A percentile compares a stretch with the other conserved stretches of the same genome.
These are phyloP conservation scores for Amanita brunnescens DNA, from an alignment of 768 basidiomycete genomes.

Conservation along the genomic window DNA sequence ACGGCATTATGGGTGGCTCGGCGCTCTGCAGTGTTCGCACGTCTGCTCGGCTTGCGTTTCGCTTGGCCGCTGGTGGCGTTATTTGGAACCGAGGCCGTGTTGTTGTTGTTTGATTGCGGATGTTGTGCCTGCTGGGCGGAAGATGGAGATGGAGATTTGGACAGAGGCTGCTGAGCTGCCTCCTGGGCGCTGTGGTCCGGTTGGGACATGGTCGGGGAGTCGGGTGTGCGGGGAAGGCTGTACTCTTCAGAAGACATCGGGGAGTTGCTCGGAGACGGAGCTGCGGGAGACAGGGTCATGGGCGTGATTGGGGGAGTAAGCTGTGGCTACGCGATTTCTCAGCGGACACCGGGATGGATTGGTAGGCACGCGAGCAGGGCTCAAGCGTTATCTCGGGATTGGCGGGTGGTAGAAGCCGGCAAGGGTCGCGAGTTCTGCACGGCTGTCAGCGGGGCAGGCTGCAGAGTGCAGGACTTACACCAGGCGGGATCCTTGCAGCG, in stretches of 20 bases:
- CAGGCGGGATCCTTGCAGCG: conserved; percentile 43
- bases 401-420: conserved; percentile 60
- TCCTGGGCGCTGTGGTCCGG: conserved; percentile 5
- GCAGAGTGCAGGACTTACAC: conserved; percentile 21
- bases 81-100: conserved; percentile 9
- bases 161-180: conserved; percentile 5
- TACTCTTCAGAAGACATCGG: conserved; percentile 14
- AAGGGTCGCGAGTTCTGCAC: conserved; percentile 88
- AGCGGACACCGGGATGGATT: conserved; percentile 27
- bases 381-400: conserved; percentile 50
- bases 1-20: conserved; percentile 96
- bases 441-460: conserved; percentile 13
- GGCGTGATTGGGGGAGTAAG: conserved; percentile 24
- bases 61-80: conserved; percentile 27
- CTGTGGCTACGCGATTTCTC: conserved; percentile 38
- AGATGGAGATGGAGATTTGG: conserved; percentile 15
- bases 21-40: conserved; percentile 95
- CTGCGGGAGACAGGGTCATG: conserved; percentile 26
- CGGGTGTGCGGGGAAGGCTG: conserved; percentile 40
- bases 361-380: conserved; percentile 51
- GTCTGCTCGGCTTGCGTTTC: conserved; percentile 77
- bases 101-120: conserved; percentile 10
- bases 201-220: conserved; percentile 23
- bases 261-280: conserved; percentile 20
- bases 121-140: conserved; percentile 11